phyloP scores from a whole-genome alignment of 495 filamentous ascomycete genomes.

The Peziza echinospora region DNA sequence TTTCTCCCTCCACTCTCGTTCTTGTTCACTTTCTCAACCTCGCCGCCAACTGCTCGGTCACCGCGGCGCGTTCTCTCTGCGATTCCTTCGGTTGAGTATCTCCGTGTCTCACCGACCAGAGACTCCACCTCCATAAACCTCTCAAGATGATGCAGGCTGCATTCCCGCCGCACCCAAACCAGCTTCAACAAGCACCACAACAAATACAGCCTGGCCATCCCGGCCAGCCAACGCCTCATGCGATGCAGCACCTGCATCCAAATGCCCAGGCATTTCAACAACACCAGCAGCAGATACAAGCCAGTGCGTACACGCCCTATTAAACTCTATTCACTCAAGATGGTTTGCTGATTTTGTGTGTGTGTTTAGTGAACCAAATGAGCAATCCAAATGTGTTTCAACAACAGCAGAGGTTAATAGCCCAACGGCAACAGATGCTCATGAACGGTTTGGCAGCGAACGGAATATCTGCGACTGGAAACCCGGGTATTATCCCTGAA shows the following conservation, averaged over 20 bases:
- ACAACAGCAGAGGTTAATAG: neutral
- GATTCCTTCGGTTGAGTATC: neutral
- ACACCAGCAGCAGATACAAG: constrained; percentile 3
- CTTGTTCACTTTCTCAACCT: too few relatives aligned
- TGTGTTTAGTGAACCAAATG: neutral
- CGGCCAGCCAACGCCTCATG: constrained; percentile 13
- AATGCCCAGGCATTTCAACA: constrained; percentile 16
- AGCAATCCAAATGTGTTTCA: neutral
- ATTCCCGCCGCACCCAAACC: constrained; percentile 15
- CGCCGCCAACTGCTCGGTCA: neutral
- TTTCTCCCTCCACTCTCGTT: too few relatives aligned
- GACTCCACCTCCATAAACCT: neutral
- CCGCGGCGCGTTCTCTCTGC: neutral
- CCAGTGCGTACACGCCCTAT: neutral
- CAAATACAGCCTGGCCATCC: constrained; percentile 17
- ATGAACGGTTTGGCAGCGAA: neutral
- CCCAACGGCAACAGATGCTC: neutral
- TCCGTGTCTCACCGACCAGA: neutral
- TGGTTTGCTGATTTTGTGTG: too few relatives aligned
- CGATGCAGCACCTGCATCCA: constrained; percentile 17
- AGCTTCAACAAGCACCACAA: constrained; percentile 18
- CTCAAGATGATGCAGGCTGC: constrained; percentile 13
- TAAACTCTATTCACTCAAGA: too few relatives aligned
- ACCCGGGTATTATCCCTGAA: neutral
- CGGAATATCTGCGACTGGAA: neutral